Evolutionary conservation across 352 stramenopile genomes (phyloP).

Genomic region (Aphanomyces euteiches): DNA sequence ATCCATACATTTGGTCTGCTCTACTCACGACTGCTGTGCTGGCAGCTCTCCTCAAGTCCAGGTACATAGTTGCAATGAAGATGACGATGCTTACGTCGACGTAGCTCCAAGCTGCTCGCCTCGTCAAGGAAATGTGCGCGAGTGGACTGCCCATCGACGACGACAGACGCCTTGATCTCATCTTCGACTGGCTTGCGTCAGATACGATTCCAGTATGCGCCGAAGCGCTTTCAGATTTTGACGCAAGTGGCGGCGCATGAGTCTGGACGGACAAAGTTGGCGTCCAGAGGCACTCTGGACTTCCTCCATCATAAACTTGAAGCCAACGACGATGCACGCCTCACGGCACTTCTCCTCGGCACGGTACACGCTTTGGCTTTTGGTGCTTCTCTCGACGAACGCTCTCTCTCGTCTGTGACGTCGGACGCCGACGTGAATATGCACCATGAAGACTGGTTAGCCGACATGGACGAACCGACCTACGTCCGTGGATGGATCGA

Average conservation of each 20-base stretch:
- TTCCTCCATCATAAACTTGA: constrained; percentile 13
- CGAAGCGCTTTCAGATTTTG: constrained; percentile 16
- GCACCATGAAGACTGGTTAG: constrained; percentile 36
- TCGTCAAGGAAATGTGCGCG: constrained; percentile 22
- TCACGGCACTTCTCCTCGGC: constrained; percentile 50
- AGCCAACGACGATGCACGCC: constrained; percentile 22
- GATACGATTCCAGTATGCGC: constrained; percentile 6
- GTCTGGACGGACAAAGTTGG: constrained; percentile 3
- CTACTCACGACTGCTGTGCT: constrained; percentile 34
- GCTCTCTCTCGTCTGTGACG: constrained; percentile 58
- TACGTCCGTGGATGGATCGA: constrained; percentile 78
- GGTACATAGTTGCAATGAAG: not conserved
- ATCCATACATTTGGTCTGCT: constrained; percentile 49
- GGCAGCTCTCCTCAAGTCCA: constrained; percentile 26
- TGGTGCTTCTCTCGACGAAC: constrained; percentile 45
- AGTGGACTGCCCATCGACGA: constrained; percentile 12
- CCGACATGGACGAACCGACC: constrained; percentile 46
- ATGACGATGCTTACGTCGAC: not conserved
- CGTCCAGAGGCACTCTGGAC: constrained; percentile 5
- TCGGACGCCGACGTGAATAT: constrained; percentile 35
- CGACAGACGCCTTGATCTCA: constrained; percentile 21
- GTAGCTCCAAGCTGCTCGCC: constrained; percentile 20
- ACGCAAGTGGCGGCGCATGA: constrained; percentile 7
- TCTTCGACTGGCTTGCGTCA: constrained; percentile 21
- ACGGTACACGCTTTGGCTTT: constrained; percentile 50